Percentiles rank a stretch among this genome's conserved stretches.
phyloP scores from a whole-genome alignment of 768 basidiomycete genomes.

The Lactarius deliciosus region DNA sequence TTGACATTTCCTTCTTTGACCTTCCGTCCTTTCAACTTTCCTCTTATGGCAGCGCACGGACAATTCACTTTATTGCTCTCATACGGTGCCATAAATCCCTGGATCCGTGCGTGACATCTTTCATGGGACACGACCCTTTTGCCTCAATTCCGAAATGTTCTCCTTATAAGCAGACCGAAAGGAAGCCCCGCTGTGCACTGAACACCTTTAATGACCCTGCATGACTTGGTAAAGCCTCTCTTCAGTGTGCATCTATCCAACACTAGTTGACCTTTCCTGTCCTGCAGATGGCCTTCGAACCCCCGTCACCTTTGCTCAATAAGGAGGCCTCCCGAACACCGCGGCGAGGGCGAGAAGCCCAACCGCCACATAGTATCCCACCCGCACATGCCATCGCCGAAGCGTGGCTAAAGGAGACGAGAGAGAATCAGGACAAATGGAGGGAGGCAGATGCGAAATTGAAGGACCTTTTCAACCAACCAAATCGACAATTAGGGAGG shows the following conservation, averaged over 20 bases:
- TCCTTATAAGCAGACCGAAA: constrained; percentile 29
- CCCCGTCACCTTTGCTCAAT: constrained; percentile 29
- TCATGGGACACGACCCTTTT: constrained; percentile 26
- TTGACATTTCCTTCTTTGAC: constrained; percentile 33
- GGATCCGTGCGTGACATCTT: constrained; percentile 31
- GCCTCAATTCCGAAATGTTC: constrained; percentile 28
- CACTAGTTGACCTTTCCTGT: constrained; percentile 1
- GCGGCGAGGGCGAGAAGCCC: constrained; percentile 19
- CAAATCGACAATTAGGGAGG: constrained; percentile 47
- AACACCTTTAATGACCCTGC: constrained; percentile 23
- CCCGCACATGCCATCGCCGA: constrained; percentile 66
- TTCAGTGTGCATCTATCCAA: constrained; percentile 11
- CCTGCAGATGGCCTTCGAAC: constrained; percentile 31
- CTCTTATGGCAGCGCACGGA: constrained; percentile 29
- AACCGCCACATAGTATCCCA: constrained; percentile 34
- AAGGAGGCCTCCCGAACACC: constrained; percentile 27
- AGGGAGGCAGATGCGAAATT: constrained; percentile 51
- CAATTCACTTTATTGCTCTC: constrained; percentile 29
- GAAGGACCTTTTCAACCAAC: constrained; percentile 46
- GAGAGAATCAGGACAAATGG: constrained; percentile 61
- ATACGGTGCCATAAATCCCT: constrained; percentile 31
- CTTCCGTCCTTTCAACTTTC: constrained; percentile 30
- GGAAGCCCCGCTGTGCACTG: constrained; percentile 17
- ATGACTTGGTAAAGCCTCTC: constrained; percentile 24
- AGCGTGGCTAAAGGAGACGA: constrained; percentile 64